Evolutionary conservation across 2,329 filamentous ascomycete species (phyloP).

Genomic region (Stachybotrys elegans): DNA sequence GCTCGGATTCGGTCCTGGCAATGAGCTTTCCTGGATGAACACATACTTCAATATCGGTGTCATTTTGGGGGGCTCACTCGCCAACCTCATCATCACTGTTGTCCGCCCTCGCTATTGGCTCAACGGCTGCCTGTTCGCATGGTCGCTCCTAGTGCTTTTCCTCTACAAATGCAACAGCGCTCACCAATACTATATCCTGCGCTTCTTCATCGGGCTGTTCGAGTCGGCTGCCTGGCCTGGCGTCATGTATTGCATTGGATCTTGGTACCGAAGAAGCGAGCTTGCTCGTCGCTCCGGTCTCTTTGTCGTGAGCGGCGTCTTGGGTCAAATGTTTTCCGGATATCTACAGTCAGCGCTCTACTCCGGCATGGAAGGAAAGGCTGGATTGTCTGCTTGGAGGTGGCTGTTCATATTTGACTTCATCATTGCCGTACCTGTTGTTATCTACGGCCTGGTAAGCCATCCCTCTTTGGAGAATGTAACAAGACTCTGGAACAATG

Average conservation of each 20-base stretch:
- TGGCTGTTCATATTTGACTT: constrained; percentile 38
- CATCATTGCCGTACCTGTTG: no score
- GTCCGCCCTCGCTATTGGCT: constrained; percentile 40
- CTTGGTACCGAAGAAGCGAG: constrained; percentile 55
- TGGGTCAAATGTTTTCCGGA: constrained; percentile 34
- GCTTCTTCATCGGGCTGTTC: constrained; percentile 50
- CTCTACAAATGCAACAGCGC: constrained; percentile 31
- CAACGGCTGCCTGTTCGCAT: constrained; percentile 27
- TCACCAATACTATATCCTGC: constrained; percentile 38
- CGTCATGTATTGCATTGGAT: constrained; percentile 48
- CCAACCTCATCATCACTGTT: constrained; percentile 39
- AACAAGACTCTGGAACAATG: no score
- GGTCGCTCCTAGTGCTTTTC: constrained; percentile 34
- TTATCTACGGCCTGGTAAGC: no score
- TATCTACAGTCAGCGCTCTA: constrained; percentile 28
- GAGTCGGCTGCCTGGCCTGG: constrained; percentile 53
- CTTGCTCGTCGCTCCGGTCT: constrained; percentile 51
- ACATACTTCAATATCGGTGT: constrained; percentile 43
- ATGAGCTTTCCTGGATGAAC: constrained; percentile 39
- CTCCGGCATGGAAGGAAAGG: constrained; percentile 22
- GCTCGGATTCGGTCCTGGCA: constrained; percentile 35
- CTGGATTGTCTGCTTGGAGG: constrained; percentile 28
- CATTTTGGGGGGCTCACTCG: constrained; percentile 36
- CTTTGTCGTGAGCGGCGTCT: constrained; percentile 52
- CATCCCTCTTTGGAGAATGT: no score